These are phyloP conservation scores for Cutaneotrichosporon daszewskae DNA, from an alignment of 1,284 basidiomycete genomes.

Conservation along the genomic window DNA sequence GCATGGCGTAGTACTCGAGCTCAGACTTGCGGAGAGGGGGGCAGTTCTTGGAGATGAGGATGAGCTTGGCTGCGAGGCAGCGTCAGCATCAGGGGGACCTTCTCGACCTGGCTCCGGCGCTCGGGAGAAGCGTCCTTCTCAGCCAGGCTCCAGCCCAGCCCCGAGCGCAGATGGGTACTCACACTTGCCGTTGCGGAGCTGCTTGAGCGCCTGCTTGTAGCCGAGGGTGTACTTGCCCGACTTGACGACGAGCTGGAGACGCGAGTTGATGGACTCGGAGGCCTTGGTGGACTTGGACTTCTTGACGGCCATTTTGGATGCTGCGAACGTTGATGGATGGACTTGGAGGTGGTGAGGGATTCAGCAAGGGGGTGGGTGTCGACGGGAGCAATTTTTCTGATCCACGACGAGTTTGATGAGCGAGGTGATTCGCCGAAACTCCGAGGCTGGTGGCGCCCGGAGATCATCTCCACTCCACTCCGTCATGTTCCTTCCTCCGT, in stretches of 20 bases:
- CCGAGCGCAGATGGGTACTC: slow-evolving; percentile 47
- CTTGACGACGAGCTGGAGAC: slow-evolving; percentile 97
- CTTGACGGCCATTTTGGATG: slow-evolving; percentile 72
- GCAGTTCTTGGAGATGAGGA: slow-evolving; percentile 98
- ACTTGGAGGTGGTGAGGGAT: neutral
- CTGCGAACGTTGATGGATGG: slow-evolving; percentile 1
- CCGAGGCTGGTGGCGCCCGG: too few relatives aligned
- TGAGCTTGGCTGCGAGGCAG: slow-evolving; percentile 76
- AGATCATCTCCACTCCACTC: too few relatives aligned
- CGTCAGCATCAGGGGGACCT: slow-evolving; percentile 71
- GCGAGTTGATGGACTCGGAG: slow-evolving; percentile 90
- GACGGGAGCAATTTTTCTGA: too few relatives aligned
- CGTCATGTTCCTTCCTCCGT: too few relatives aligned
- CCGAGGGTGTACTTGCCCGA: slow-evolving; percentile 77
- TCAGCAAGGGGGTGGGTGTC: too few relatives aligned
- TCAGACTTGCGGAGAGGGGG: slow-evolving; percentile 98
- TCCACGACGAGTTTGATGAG: too few relatives aligned
- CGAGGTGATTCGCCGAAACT: too few relatives aligned
- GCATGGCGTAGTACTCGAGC: slow-evolving; percentile 99
- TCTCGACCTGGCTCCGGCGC: slow-evolving; percentile 66
- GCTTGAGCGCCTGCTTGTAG: slow-evolving; percentile 96
- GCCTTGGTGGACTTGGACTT: slow-evolving; percentile 88
- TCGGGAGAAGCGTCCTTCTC: slow-evolving; percentile 81
- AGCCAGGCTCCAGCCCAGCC: slow-evolving; percentile 55
- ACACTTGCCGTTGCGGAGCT: slow-evolving; percentile 98